These are phyloP conservation scores for Triangularia setosa DNA, from an alignment of 2,329 filamentous ascomycete genomes.

Conservation along the genomic window DNA sequence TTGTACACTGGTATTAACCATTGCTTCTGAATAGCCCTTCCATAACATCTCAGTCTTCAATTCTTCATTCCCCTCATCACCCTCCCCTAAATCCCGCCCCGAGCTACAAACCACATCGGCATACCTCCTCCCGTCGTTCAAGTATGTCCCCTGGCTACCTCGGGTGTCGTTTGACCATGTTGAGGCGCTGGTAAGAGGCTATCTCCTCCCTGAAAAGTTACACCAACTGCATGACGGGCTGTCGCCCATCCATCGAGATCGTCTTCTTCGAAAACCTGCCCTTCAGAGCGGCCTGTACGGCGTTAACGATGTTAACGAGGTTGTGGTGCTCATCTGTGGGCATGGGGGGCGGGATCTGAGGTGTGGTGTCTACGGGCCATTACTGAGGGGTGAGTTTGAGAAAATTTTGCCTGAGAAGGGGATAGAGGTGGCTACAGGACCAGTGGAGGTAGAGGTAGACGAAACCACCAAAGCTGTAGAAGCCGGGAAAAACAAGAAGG, in stretches of 20 bases:
- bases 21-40: slow-evolving; percentile 61
- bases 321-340: slow-evolving; percentile 82
- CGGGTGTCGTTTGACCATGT: slow-evolving; percentile 54
- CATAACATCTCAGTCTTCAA: slow-evolving; percentile 76
- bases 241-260: slow-evolving; percentile 54
- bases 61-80: slow-evolving; percentile 64
- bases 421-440: slow-evolving; percentile 45
- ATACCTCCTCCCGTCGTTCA: slow-evolving; percentile 79
- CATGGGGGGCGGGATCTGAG: slow-evolving; percentile 77
- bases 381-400: slow-evolving; percentile 68
- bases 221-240: slow-evolving; percentile 59
- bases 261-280: slow-evolving; percentile 47
- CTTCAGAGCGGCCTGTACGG: slow-evolving; percentile 50
- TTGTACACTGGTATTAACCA: slow-evolving; percentile 12
- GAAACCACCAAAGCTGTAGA: slow-evolving; percentile 18
- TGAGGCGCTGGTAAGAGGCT: slow-evolving; percentile 59
- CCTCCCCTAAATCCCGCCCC: slow-evolving; percentile 31
- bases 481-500: slow-evolving; percentile 13
- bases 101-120: slow-evolving; percentile 57
- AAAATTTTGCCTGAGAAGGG: slow-evolving; percentile 49
- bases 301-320: slow-evolving; percentile 60
- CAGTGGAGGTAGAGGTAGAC: slow-evolving; percentile 38
- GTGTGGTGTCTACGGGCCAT: slow-evolving; percentile 76
- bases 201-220: slow-evolving; percentile 59
- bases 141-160: slow-evolving; percentile 70